Base-by-base conservation (phyloP, 768 basidiomycete species). In the Dendrothele bispora region DNA sequence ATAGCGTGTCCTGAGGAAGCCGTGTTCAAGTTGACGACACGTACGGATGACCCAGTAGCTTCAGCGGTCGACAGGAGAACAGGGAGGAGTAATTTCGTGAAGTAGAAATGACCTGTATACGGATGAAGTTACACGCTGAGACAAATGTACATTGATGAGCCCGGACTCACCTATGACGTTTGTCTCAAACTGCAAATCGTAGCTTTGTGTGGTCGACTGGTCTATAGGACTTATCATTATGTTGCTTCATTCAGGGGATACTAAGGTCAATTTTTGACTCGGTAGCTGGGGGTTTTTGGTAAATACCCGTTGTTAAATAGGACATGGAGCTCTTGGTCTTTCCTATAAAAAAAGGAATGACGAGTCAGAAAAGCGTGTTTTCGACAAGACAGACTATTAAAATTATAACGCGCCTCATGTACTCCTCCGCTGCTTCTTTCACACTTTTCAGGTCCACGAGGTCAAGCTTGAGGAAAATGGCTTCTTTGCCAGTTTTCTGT, bases 51-150 rank as follows among this genome's bases (percentile, higher is more conserved):
- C 2, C 44, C 10, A 11, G 50, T 29, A n/a, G n/a, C n/a, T 24
- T 37, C 20, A 4, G 52, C 64, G 1, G 70, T 71, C 2, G 65
- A 62, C 7, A 69, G 49, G 17, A 78, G 64, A 1, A 61, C 63
- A 3, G 78, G 75, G 21, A 80, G 63, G 30, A 82, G 66, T 7
- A 73, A 61, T 28, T 66, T 64, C 1, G 82, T 85, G 48, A 87
- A 71, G 55, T 79, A 73, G 56, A 74, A 82, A 56, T 80, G 86
- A 3, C 84, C 83, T 80, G 49, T n/a, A 40, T 14, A 22, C 3
- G 15, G n/a, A 32, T 32, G 30, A 32, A 29, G 15, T 6, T 11
- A 15, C 28, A 10, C 30, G 30, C n/a, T n/a, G n/a, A 66, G 12
- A 2, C 53, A 2, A 20, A 17, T 5, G 8, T 46, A 22, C 20